phyloP scores from a whole-genome alignment of 2,329 filamentous ascomycete genomes.

The Diaporthe nobilis region DNA sequence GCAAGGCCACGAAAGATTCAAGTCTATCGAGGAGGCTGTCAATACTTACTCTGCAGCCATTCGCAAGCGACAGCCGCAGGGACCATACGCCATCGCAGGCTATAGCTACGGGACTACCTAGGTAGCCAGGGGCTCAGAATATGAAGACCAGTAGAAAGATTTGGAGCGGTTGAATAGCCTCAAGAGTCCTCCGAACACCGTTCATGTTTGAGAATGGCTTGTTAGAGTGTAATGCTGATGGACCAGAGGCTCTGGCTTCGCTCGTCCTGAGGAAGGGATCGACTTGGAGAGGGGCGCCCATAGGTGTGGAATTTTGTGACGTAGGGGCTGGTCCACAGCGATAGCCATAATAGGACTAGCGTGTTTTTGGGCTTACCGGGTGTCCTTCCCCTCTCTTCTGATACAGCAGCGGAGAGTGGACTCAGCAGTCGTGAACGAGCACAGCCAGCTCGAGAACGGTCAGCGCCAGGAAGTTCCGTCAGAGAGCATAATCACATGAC shows the following conservation, averaged over 20 bases:
- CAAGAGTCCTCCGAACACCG: not conserved
- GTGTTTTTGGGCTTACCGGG: not conserved
- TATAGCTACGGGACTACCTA: not conserved
- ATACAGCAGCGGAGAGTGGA: not conserved
- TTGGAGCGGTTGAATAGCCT: not conserved
- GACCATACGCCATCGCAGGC: too few species aligned
- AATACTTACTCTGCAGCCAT: too few species aligned
- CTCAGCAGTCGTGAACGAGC: not conserved
- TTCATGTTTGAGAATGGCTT: not conserved
- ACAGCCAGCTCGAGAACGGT: not conserved
- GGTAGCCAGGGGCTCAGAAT: not conserved
- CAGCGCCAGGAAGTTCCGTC: not conserved
- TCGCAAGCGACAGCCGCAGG: too few species aligned
- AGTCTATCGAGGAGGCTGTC: too few species aligned
- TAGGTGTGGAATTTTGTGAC: constrained; percentile 19
- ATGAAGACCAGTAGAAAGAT: not conserved
- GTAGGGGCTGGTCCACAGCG: constrained; percentile 5
- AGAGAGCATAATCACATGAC: constrained; percentile 3
- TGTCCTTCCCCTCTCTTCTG: not conserved
- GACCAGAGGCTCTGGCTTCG: not conserved
- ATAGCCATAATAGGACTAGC: not conserved
- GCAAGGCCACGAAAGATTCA: too few species aligned
- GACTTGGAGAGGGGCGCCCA: too few species aligned
- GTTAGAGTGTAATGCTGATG: not conserved
- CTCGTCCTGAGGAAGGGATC: constrained; percentile 1